Evolutionary conservation across 2,329 filamentous ascomycete genomes (phyloP), one percentile per base, ranked within the genome.

Genomic region (Penicillium brasilianum): DNA sequence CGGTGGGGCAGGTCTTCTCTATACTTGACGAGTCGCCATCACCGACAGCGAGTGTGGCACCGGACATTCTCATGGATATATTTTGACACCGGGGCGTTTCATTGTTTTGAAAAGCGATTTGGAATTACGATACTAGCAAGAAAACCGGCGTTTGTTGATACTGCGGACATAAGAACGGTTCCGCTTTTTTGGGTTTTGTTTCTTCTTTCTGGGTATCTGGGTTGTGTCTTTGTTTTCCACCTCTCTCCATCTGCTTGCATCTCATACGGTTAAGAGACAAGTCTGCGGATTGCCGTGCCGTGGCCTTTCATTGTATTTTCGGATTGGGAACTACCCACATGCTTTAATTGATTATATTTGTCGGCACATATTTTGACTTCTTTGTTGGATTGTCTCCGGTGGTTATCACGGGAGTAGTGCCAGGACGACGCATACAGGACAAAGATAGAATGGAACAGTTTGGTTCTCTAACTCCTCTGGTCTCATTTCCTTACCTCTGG

Each of bases 1-100:
- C 36, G 76, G 76, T 43, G 79, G 74, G 16, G 75, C 79, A 57
- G 80, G 80, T 22, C 54, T 75, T 39, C 72, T 77, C 53, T 65
- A 68, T 8, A 69, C 66, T 34, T 76, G 37, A 60, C 13, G 57
- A 66, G 18, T 49, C 36, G 41, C 13, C 16, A 9, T 54, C 22
- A n/a, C 6, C 13, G 28, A 57, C 20, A 25, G 7, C 32, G 18
- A 20, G 53, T 11, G 25, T 20, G 20, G 8, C 13, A 28, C 49
- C 32, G 57, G 44, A 62, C 34, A 49, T 66, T 65, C 59, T 62
- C 58, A 63, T 66, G 64, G 62, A 69, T 60, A 70, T 67, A 67
- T 61, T 64, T 57, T 41, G 18, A 50, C 49, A 49, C 34, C 51
- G 34, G 44, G 65, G 41, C 44, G 44, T 55, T 46, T 54, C 13